Evolutionary conservation across 2,329 filamentous ascomycete species (phyloP).

Genomic region (Hymenoscyphus salicellus): DNA sequence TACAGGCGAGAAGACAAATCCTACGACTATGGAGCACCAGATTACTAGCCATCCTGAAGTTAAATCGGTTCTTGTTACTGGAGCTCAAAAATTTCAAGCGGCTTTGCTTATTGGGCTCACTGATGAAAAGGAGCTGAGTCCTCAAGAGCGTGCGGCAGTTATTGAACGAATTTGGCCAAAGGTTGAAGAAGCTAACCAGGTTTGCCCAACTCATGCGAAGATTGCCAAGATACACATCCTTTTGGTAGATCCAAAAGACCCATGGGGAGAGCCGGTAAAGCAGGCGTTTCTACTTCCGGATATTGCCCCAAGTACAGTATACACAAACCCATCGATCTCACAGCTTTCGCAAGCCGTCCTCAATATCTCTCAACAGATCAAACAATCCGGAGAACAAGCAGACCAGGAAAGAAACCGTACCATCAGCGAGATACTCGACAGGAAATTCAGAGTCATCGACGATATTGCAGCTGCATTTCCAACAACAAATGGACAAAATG

Average conservation of each 20-base stretch:
- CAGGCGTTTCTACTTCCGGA: slow-evolving; percentile 1
- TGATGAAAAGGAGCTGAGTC: slow-evolving; percentile 26
- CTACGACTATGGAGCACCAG: slow-evolving; percentile 38
- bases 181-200: slow-evolving; percentile 35
- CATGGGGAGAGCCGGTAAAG: slow-evolving; percentile 35
- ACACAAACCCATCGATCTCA: slow-evolving; percentile 8
- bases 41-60: slow-evolving; percentile 38
- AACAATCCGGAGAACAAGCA: neutral
- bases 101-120: neutral
- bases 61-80: slow-evolving; percentile 32
- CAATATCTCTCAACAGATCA: neutral
- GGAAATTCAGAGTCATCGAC: neutral
- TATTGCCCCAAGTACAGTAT: slow-evolving; percentile 5
- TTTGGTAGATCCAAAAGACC: slow-evolving; percentile 36
- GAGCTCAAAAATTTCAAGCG: neutral
- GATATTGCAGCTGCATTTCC: neutral
- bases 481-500: neutral
- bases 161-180: slow-evolving; percentile 32
- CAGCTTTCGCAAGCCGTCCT: neutral
- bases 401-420: neutral
- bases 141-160: neutral
- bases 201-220: slow-evolving; percentile 33
- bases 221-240: slow-evolving; percentile 34
- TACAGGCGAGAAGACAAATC: slow-evolving; percentile 45
- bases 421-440: neutral